Conservation (phyloP, 768 basidiomycete genomes). For the Pleurotus tuoliensis region DNA sequence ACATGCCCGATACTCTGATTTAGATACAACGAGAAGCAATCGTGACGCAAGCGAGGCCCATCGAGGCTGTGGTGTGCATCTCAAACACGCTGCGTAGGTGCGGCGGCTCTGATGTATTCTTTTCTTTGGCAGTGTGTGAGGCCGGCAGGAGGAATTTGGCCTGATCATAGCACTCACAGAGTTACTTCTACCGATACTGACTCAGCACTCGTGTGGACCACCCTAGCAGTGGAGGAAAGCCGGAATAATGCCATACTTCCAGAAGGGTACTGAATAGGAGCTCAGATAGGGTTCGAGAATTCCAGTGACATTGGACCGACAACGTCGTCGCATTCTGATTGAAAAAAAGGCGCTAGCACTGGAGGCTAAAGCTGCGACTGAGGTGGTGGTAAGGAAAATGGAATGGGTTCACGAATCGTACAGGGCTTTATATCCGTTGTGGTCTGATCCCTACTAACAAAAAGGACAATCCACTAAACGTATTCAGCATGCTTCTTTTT, state of each 20-base stretch:
- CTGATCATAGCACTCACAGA: not conserved
- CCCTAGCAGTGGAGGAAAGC: slow-evolving; percentile 2
- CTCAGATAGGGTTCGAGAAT: slow-evolving; percentile 1
- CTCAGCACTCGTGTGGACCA: not conserved
- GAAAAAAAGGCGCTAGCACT: not conserved
- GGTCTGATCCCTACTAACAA: not conserved
- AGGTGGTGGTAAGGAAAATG: not conserved
- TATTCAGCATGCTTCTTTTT: slow-evolving; percentile 3
- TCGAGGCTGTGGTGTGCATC: slow-evolving; percentile 5
- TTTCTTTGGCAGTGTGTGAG: not conserved
- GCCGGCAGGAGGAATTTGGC: not conserved
- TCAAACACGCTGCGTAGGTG: not conserved
- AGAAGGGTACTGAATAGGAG: slow-evolving; percentile 7
- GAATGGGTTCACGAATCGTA: not conserved
- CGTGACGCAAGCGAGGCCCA: not conserved
- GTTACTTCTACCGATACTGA: slow-evolving; percentile 4
- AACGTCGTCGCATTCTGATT: not conserved
- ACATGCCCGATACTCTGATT: not conserved
- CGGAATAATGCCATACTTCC: not conserved
- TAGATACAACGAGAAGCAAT: not conserved
- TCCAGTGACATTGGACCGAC: not conserved
- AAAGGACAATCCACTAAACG: not conserved
- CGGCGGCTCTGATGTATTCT: slow-evolving; percentile 1
- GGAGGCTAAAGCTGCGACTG: not conserved
- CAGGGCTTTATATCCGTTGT: slow-evolving; percentile 1